Conservation (phyloP, 352 stramenopile species). For the Aphanomyces stellatus region DNA sequence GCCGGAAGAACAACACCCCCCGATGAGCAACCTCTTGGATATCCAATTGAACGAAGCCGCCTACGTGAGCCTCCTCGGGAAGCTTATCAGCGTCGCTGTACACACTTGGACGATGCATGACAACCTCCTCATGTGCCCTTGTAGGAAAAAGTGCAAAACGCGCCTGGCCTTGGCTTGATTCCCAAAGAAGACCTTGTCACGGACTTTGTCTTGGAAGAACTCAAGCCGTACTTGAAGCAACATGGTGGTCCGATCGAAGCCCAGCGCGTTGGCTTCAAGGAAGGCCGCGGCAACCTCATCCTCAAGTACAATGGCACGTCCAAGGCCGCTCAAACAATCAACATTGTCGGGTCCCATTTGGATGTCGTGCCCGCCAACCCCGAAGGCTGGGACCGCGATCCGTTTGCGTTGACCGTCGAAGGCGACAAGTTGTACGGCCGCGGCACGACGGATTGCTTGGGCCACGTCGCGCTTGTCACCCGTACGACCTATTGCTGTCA, state of each 20-base stretch:
- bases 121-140: too few species aligned
- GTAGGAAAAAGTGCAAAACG: slow-evolving; percentile 64
- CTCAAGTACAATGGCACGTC: slow-evolving; percentile 71
- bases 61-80: slow-evolving; percentile 79
- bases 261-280: slow-evolving; percentile 76
- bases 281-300: slow-evolving; percentile 85
- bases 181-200: slow-evolving; percentile 83
- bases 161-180: slow-evolving; percentile 51
- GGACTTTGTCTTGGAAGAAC: slow-evolving; percentile 76
- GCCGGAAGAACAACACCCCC: too few species aligned
- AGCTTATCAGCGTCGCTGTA: slow-evolving; percentile 21
- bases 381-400: slow-evolving; percentile 80
- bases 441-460: slow-evolving; percentile 89
- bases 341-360: slow-evolving; percentile 86
- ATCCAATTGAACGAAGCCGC: slow-evolving; percentile 57
- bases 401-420: slow-evolving; percentile 84
- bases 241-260: slow-evolving; percentile 58
- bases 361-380: slow-evolving; percentile 90
- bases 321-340: slow-evolving; percentile 57
- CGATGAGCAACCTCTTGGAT: slow-evolving; percentile 22
- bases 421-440: slow-evolving; percentile 89
- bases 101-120: too few species aligned
- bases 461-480: slow-evolving; percentile 88
- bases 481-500: slow-evolving; percentile 19
- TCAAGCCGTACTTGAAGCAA: slow-evolving; percentile 68